These are phyloP conservation scores for Medicago ruthenica DNA, from an alignment of 306 rosid genomes.

Conservation along the genomic window DNA sequence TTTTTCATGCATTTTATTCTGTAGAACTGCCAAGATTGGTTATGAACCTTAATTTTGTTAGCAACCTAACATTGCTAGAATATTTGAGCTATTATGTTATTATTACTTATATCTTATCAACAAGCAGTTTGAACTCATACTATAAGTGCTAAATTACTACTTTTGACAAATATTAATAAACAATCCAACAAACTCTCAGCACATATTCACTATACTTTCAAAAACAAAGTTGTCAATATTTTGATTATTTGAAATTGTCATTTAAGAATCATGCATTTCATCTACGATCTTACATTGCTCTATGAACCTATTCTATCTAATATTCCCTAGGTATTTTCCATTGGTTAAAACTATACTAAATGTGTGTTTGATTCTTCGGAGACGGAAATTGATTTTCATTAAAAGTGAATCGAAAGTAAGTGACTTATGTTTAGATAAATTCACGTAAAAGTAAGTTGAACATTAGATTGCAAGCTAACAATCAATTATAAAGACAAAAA, in stretches of 20 bases:
- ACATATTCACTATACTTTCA: too few relatives aligned
- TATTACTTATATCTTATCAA: slow-evolving; percentile 10
- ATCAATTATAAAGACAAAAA: neutral
- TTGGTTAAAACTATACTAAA: neutral
- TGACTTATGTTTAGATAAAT: neutral
- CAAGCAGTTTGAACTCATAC: neutral
- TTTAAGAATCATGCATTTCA: neutral
- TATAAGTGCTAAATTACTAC: too few relatives aligned
- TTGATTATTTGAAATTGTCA: neutral
- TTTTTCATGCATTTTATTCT: neutral
- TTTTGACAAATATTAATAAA: neutral
- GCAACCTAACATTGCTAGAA: neutral
- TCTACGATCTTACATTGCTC: slow-evolving; percentile 9
- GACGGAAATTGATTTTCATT: neutral
- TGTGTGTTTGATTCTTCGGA: neutral
- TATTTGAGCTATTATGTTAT: neutral
- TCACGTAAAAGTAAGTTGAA: neutral
- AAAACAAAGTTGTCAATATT: neutral
- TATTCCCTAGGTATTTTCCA: neutral
- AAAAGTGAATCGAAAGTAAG: neutral
- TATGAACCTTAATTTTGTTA: slow-evolving; percentile 16
- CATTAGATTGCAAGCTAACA: neutral
- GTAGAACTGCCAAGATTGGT: neutral
- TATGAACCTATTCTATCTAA: neutral
- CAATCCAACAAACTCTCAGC: too few relatives aligned